Conservation (phyloP, 331 rosid species). For the Pyrus hybrid region DNA sequence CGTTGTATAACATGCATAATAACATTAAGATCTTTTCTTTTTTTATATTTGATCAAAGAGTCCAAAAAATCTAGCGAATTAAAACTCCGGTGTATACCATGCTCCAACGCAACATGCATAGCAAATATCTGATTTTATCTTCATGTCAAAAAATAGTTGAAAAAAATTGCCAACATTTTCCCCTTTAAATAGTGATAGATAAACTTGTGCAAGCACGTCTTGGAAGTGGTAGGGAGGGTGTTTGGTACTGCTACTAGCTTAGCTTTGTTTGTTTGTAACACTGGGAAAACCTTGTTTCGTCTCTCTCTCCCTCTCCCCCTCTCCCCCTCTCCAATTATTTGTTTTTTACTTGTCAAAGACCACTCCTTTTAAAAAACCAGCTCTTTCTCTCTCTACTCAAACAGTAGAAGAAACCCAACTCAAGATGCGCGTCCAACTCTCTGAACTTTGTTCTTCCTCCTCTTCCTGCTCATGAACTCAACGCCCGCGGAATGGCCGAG, state of each 20-base stretch:
- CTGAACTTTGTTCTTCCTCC: background rate
- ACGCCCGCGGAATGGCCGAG: conserved; percentile 18
- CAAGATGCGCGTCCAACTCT: conserved; percentile 22
- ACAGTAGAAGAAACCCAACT: conserved; percentile 4
- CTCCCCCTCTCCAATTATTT: conserved; percentile 29
- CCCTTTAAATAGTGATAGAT: background rate
- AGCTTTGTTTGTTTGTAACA: background rate
- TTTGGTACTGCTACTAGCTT: no score
- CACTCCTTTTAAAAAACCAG: conserved; percentile 16
- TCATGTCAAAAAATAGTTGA: background rate
- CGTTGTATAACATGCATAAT: no score
- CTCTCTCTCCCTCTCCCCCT: background rate
- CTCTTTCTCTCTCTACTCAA: conserved; percentile 1
- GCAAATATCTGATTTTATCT: background rate
- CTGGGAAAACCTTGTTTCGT: no score
- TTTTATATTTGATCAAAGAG: no score
- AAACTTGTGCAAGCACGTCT: background rate
- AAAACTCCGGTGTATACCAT: background rate
- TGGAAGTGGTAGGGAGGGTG: background rate
- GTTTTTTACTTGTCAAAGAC: conserved; percentile 17
- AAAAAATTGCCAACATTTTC: background rate
- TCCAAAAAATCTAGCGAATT: background rate
- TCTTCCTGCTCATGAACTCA: conserved; percentile 22
- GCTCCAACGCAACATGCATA: no score
- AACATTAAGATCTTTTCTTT: accelerated